Conservation (phyloP, 2,329 filamentous ascomycete species). For the Cordyceps pruinosa region DNA sequence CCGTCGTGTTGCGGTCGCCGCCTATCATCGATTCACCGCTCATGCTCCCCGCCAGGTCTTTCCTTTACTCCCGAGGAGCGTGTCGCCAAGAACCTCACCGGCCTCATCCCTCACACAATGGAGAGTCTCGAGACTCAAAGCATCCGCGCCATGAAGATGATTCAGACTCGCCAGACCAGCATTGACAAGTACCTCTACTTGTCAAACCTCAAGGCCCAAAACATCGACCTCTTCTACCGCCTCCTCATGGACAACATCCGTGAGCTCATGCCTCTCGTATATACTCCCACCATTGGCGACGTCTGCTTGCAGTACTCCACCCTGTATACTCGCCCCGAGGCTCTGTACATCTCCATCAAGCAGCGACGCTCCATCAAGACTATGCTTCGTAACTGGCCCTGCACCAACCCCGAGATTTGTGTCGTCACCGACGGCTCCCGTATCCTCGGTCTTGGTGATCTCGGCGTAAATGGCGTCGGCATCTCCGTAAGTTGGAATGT, state of each 20-base stretch:
- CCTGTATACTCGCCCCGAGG: constrained; percentile 90
- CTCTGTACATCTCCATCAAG: constrained; percentile 91
- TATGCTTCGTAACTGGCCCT: constrained; percentile 90
- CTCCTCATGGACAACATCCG: constrained; percentile 69
- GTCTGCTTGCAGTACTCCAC: constrained; percentile 95
- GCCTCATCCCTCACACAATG: constrained; percentile 58
- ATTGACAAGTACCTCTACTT: constrained; percentile 84
- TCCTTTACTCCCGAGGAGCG: constrained; percentile 60
- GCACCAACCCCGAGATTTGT: constrained; percentile 84
- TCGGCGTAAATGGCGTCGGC: constrained; percentile 94
- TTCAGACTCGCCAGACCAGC: constrained; percentile 59
- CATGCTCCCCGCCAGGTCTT: constrained; percentile 39
- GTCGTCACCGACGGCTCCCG: constrained; percentile 95
- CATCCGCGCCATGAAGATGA: constrained; percentile 65
- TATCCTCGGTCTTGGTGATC: constrained; percentile 85
- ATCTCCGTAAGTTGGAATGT: constrained; percentile 87
- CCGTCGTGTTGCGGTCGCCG: background rate
- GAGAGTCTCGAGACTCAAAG: constrained; percentile 54
- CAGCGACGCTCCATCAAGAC: constrained; percentile 85
- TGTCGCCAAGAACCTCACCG: constrained; percentile 57
- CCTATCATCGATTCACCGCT: constrained; percentile 11
- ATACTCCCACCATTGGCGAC: constrained; percentile 88
- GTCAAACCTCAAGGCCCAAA: constrained; percentile 66
- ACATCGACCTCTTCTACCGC: constrained; percentile 77
- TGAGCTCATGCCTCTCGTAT: constrained; percentile 77